Base-by-base conservation (phyloP, 2,329 filamentous ascomycete genomes). In the Plectosphaerella plurivora region DNA sequence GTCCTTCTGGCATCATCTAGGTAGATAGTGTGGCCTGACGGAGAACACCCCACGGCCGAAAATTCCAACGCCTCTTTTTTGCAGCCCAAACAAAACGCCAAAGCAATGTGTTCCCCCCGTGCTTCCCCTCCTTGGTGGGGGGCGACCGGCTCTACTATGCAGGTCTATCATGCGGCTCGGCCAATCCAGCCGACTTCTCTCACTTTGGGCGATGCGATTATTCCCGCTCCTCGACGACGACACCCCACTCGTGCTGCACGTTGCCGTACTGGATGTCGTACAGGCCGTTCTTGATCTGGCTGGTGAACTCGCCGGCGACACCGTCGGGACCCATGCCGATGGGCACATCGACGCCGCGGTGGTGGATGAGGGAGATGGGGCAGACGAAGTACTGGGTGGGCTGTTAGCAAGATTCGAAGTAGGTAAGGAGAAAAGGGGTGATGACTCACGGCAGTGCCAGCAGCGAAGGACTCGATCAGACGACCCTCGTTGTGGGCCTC, bases 401-500 rank as follows among this genome's bases (percentile, higher is more conserved):
- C 12, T 2, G 55, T 67, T 47, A 68, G 61, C 24, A 45, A 35
- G 1, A 25, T n/a, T 5, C 18, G 22, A 18, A 11, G 28, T 22
- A 22, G 22, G 22, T 22, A 22, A 16, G 41, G n/a, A 12, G n/a
- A 18, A 5, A 22, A 20, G 11, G 22, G 3, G 37, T n/a, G 33
- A 42, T 15, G 42, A 81, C 84, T 76, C 76, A 88, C 86, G 52
- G 92, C 92, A 56, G 92, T 97, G 16, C 93, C 92, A 35, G 88
- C 84, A 8, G 88, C 89, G 65, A 97, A 97, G 2, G 89, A 82
- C 73, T 97, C 92, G 10, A 96, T 68, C 44, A 96, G 69, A 3
- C 91, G 77, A 3, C 89, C 91, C 64, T 96, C 89, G 44, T 79
- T 72, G 24, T 83, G 74, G 1, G 91, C 91, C 64, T 87, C 81